Base-by-base conservation (phyloP, 345 rosid species). In the Pistacia integerrima region DNA sequence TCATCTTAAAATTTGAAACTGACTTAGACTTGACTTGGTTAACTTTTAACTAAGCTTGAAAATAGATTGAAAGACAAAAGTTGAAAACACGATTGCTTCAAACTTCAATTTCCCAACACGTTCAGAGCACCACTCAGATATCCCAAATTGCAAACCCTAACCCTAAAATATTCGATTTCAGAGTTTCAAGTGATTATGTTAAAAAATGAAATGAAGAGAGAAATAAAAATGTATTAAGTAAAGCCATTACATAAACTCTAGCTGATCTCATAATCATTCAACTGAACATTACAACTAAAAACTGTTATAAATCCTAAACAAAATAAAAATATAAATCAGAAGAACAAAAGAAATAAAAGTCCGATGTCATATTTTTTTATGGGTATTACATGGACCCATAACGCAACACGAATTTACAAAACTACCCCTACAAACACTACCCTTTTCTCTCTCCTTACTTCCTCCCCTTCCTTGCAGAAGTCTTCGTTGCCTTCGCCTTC, bases 401-500 rank as follows among this genome's bases (percentile, higher is more conserved):
- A 55, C 67, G 65, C 67, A 33, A 51, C 33, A 38, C 58, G 64
- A 77, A 80, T 83, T 80, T 83, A 83, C 86, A 80, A 11, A 57
- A 75, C 82, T 80, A 83, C 12, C 70, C 83, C 83, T 83, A 83
- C 38, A 70, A 49, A 16, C 57, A 18, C 78, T 68, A 46, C 22
- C 1, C n/a, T 16, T 48, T 41, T 41, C n/a, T 0, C 13, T 2
- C 20, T 11, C 9, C 10, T 77, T 81, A 83, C 85, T 89, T 89
- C 87, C 61, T 90, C 0, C 79, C 86, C 81, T 71, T 85, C 88
- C 76, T 79, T 4, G 88, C 63, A 0, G 89, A 11, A 0, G 82
- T 74, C 74, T 85, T 30, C 33, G 33, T 30, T 30, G 33, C 33
- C 1, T 30, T 30, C 33, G 33, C 87, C 81, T 88, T 92, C 65